Base-by-base conservation (phyloP, 441 rosid genomes). In the Codiaeum variegatum region DNA sequence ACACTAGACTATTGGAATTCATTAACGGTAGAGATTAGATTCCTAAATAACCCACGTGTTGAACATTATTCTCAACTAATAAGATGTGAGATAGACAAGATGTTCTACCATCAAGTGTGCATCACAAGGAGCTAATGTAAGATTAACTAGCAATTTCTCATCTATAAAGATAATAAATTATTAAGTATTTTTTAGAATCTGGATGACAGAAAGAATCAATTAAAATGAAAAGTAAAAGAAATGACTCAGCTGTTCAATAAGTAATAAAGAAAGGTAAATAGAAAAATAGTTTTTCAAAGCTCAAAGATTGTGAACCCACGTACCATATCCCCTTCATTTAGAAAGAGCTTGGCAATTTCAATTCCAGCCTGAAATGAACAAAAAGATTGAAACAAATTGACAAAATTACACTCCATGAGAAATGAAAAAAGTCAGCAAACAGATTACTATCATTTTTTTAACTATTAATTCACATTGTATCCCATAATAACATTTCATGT, bases 271-370 rank as follows among this genome's bases (percentile, higher is more conserved):
- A 66, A 26, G 46, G 12, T 16, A 69, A 21, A 31, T 15, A 49
- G 51, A n/a, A 66, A 13, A 44, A 29, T 6, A 34, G 51, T 6
- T 76, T 40, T 63, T 51, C 24, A 23, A 67, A 75, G 47, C 62
- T 54, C 15, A 77, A 42, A 67, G 24, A 13, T 64, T 31, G 47
- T 19, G 56, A 73, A 28, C 9, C 75, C 73, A 67, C 80, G 42
- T 85, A 92, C 98, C 79, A 85, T 94, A 70, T 92, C 88, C 58
- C 98, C 98, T 85, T 88, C 83, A 55, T 94, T 85, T 42, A 94
- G 85, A 75, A 94, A 94, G 75, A 90, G 87, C 87, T 94, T 92
- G 69, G 97, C 84, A 66, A 93, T 85, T 86, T 94, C 98, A 77
- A 94, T 89, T 74, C 98, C 98, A 76, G 97, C 97, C 98, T 93